Evolutionary conservation across 169 alveolate genomes (phyloP), one percentile per base, ranked within the genome.

Genomic region (Plasmodium adleri): DNA sequence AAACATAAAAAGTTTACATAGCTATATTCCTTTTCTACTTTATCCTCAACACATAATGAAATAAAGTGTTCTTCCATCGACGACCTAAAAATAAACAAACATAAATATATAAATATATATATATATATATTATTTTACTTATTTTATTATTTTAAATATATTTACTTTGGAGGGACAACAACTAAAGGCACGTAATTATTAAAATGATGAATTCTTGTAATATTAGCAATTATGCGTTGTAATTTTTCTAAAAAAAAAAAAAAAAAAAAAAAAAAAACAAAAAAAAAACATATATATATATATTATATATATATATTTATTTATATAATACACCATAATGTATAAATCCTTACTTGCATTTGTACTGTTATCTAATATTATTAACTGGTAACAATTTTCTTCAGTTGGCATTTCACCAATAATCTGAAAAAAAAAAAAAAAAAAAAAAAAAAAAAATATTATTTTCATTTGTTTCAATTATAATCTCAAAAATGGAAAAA

Each of bases 21-120:
- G 63, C 90, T 80, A 47, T 80, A 80, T 80, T 80, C 90, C 83
- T 80, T 80, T 12, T 80, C 90, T 24, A 20, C 90, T 59, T 80
- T 80, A 62, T 80, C 90, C 58, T 80, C 90, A 47, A 80, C 83
- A 62, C 90, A 80, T 26, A 80, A 49, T 15, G 90, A 67, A 56
- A 80, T 67, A 20, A 80, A 22, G 20, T 22, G 90, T 45, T 49
- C 56, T 28, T 80, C 90, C 13, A 8, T 12, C 7, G 47, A 39
- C 8, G 72, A 59, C 10, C 90, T 76, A 24, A 64, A 47, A 74
- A 54, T 13, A 52, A 7, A 28, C 10, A 50, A 20, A 15, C 4
- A 32, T 17, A 50, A 8, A 74, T 6, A 17, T 15, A 8, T 7
- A 39, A 6, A 20, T 49, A 9, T 7, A 52, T 15, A 52, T 15